Percentiles rank a stretch among this genome's conserved stretches.
Conservation (phyloP, 2,329 filamentous ascomycete species). For the Pseudogymnoascus sp. region DNA sequence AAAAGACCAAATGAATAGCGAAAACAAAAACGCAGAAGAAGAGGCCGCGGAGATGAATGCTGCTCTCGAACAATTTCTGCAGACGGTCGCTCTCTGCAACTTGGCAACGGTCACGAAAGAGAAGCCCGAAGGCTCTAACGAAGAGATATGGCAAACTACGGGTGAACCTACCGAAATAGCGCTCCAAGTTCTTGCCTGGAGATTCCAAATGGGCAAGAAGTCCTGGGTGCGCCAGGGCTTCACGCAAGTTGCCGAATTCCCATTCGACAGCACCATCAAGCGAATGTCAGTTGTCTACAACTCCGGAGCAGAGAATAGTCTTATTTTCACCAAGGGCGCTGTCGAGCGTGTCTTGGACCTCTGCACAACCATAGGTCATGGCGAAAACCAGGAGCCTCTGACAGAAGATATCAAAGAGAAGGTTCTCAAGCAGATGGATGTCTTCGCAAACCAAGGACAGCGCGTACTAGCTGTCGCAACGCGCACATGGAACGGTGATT, state of each 20-base stretch:
- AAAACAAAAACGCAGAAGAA: slow-evolving; percentile 26
- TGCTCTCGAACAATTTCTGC: slow-evolving; percentile 45
- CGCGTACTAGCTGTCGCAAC: slow-evolving; percentile 54
- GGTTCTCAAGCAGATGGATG: slow-evolving; percentile 50
- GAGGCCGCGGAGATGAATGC: slow-evolving; percentile 34
- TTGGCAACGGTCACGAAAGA: slow-evolving; percentile 45
- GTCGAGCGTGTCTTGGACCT: slow-evolving; percentile 55
- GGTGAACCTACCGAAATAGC: slow-evolving; percentile 64
- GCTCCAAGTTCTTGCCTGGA: slow-evolving; percentile 58
- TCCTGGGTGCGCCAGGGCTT: slow-evolving; percentile 37
- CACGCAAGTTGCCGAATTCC: slow-evolving; percentile 54
- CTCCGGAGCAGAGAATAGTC: slow-evolving; percentile 22
- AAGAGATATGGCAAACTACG: slow-evolving; percentile 47
- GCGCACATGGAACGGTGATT: slow-evolving; percentile 26
- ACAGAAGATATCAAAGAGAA: slow-evolving; percentile 37
- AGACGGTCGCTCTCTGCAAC: slow-evolving; percentile 52
- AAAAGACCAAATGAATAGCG: slow-evolving; percentile 27
- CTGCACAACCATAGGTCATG: slow-evolving; percentile 42
- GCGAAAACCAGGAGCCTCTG: slow-evolving; percentile 36
- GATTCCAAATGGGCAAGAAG: slow-evolving; percentile 48
- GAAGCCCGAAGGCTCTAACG: slow-evolving; percentile 32
- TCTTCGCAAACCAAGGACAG: slow-evolving; percentile 51
- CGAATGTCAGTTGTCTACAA: slow-evolving; percentile 60
- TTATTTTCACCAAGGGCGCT: slow-evolving; percentile 56
- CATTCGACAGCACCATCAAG: slow-evolving; percentile 60